Evolutionary conservation across 2,329 filamentous ascomycete species (phyloP), one percentile per base, ranked within the genome.

Genomic region (Trichoderma brevicompactum): DNA sequence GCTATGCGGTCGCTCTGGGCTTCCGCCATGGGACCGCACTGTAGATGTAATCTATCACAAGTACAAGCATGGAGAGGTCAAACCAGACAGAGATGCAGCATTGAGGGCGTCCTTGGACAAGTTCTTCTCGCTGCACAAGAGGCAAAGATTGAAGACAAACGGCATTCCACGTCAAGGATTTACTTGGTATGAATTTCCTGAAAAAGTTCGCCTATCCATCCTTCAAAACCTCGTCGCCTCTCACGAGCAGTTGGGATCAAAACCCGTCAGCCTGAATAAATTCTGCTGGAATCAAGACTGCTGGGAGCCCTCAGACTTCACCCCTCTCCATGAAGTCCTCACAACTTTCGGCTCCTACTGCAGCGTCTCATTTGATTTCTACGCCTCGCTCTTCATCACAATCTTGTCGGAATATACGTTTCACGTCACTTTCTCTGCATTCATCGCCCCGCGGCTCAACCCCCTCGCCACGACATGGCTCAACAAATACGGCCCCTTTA

Each of bases 371-470:
- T 77, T 76, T 23, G 72, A 66, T 5, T 74, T 81, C 64, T 74
- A 76, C 7, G 74, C 76, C 5, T 78, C 80, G 43, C 28, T 80
- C 0, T 69, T 81, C 36, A 67, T 77, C 2, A 63, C 75, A 0
- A 68, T 81, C 2, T 73, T 82, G 7, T 71, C 74, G 23, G 69
- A 69, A 2, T 70, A 74, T 17, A 71, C 68, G 9, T 79, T 82
- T 28, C 80, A 82, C 63, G 71, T 76, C 23, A 74, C 77, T 1
- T 74, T 77, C 17, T 78, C 78, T 0, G 79, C 79, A 0, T 79
- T 75, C 50, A 74, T 78, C 3, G 73, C 72, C 1, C 68, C 68
- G 0, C 63, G 64, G 6, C 68, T 77, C 1, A 77, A 74, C 40
- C 78, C 78, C 0, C 72, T 79, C 0, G 76, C 76, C 1, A 77